Percentiles rank a stretch among this genome's conserved stretches.
These are phyloP conservation scores for Trichoderma asperellum DNA, from an alignment of 2,329 filamentous ascomycete species.

Conservation along the genomic window DNA sequence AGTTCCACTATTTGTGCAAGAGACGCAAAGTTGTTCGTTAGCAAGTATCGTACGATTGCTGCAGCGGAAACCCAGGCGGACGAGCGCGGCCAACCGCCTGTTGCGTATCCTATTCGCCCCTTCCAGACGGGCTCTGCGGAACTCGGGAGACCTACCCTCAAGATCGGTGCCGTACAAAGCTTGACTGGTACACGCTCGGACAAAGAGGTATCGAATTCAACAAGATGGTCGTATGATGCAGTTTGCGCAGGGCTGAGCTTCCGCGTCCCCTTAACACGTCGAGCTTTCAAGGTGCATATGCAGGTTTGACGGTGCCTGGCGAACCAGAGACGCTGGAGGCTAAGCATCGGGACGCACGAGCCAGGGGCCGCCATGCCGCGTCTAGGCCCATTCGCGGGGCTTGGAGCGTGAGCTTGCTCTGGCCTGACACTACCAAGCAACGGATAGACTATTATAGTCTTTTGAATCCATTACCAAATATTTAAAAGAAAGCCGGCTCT, in stretches of 20 bases:
- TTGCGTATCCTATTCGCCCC: neutral
- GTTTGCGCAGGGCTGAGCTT: slow-evolving; percentile 5
- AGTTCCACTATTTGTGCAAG: neutral
- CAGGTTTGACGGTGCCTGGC: slow-evolving; percentile 1
- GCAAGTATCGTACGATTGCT: neutral
- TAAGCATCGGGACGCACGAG: slow-evolving; percentile 26
- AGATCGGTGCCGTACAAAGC: neutral
- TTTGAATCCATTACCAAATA: neutral
- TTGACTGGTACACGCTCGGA: neutral
- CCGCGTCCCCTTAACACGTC: slow-evolving; percentile 13
- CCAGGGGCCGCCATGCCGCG: slow-evolving; percentile 11
- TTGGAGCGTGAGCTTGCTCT: neutral
- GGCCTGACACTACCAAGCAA: neutral
- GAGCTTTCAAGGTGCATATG: slow-evolving; percentile 4
- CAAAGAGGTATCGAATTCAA: neutral
- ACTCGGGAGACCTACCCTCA: neutral
- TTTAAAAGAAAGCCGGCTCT: neutral
- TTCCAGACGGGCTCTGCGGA: slow-evolving; percentile 4
- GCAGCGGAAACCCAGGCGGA: neutral
- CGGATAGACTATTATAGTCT: neutral
- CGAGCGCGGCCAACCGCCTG: neutral
- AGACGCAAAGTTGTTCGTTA: neutral
- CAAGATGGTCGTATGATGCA: neutral
- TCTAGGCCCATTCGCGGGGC: slow-evolving; percentile 4
- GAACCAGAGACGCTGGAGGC: slow-evolving; percentile 7